Evolutionary conservation across 169 alveolate species (phyloP).

Genomic region (Eimeria maxima): DNA sequence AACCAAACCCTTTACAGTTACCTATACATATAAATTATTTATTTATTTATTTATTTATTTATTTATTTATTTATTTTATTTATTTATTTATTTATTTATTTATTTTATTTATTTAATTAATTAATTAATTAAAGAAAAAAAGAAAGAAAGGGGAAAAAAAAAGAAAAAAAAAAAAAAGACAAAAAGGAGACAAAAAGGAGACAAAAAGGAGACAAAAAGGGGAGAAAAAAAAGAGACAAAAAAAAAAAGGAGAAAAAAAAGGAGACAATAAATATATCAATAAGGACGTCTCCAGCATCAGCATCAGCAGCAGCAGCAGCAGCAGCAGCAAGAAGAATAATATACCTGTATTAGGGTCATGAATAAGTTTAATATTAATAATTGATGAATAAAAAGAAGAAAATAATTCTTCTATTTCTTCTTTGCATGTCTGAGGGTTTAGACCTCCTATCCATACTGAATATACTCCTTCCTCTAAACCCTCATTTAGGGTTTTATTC

Average conservation of each 20-base stretch:
- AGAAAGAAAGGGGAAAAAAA: neutral
- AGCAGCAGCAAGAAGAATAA: neutral
- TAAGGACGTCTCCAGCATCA: neutral
- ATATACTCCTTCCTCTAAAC: slow-evolving; percentile 31
- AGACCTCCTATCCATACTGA: slow-evolving; percentile 81
- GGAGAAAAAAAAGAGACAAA: neutral
- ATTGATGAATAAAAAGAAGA: slow-evolving; percentile 49
- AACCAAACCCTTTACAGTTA: slow-evolving; percentile 77
- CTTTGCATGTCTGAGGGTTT: slow-evolving; percentile 75
- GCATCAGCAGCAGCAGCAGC: slow-evolving; percentile 8
- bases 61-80: no score
- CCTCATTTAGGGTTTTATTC: no score
- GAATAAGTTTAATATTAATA: slow-evolving; percentile 73
- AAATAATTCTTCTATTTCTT: slow-evolving; percentile 79
- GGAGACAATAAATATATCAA: neutral
- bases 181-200: no score
- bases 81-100: no score
- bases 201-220: no score
- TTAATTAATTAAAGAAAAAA: no score
- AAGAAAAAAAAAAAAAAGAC: neutral
- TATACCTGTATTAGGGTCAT: slow-evolving; percentile 68
- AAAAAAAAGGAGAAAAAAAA: neutral
- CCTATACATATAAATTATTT: no score
- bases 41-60: no score
- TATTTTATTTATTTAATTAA: no score